Conservation (phyloP, 306 rosid species). For the Pyrus betulifolia region DNA sequence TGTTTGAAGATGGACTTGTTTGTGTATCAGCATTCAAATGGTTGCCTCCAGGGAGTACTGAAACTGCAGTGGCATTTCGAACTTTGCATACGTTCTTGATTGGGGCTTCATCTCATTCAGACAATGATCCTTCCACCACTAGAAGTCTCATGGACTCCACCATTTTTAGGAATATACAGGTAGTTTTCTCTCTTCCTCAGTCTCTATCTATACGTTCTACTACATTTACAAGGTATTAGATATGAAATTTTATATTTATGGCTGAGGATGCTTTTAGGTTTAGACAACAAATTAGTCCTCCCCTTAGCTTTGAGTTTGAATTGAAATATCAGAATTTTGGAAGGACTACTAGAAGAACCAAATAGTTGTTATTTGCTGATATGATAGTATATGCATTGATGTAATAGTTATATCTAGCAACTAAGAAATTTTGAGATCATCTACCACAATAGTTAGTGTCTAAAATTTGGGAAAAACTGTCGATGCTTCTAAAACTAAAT, state of each 20-base stretch:
- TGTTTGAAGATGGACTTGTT: conserved; percentile 66
- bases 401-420: neutral
- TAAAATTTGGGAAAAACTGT: neutral
- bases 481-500: neutral
- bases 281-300: neutral
- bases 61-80: conserved; percentile 71
- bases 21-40: conserved; percentile 88
- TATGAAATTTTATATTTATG: neutral
- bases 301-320: neutral
- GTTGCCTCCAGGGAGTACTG: conserved; percentile 75
- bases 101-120: conserved; percentile 64
- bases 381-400: neutral
- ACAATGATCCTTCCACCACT: conserved; percentile 52
- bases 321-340: neutral
- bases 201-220: neutral
- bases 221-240: neutral
- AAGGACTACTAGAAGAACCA: neutral
- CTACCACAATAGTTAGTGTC: neutral
- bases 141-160: conserved; percentile 53
- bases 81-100: conserved; percentile 69
- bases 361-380: neutral
- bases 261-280: neutral
- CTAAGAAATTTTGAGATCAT: neutral
- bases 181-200: conserved; percentile 11
- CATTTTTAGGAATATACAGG: conserved; percentile 59